phyloP scores from a whole-genome alignment of 768 basidiomycete genomes.

The Boletus sp. region DNA sequence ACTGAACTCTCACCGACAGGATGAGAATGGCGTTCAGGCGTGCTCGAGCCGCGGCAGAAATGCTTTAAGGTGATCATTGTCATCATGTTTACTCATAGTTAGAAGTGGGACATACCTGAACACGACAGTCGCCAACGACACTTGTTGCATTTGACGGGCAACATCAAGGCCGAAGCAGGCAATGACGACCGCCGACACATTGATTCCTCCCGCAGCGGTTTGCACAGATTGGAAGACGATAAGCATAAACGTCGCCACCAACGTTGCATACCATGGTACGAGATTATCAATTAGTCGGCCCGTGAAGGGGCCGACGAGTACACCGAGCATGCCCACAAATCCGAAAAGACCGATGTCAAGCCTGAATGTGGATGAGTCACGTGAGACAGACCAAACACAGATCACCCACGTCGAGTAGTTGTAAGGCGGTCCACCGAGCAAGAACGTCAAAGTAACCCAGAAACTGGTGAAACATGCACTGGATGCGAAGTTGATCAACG shows the following conservation, averaged over 20 bases:
- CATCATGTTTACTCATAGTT: slow-evolving; percentile 1
- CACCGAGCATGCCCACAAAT: slow-evolving; percentile 69
- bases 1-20: slow-evolving; percentile 48
- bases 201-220: slow-evolving; percentile 65
- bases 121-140: slow-evolving; percentile 60
- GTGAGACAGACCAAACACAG: background rate
- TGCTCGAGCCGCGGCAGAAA: slow-evolving; percentile 51
- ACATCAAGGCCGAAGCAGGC: slow-evolving; percentile 70
- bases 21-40: slow-evolving; percentile 77
- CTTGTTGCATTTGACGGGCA: slow-evolving; percentile 72
- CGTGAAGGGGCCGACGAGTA: slow-evolving; percentile 63
- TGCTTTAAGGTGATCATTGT: slow-evolving; percentile 18
- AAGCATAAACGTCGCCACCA: slow-evolving; percentile 50
- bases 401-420: slow-evolving; percentile 62
- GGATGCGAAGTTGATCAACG: slow-evolving; percentile 57
- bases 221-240: slow-evolving; percentile 61
- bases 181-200: slow-evolving; percentile 68
- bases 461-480: slow-evolving; percentile 60
- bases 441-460: slow-evolving; percentile 79
- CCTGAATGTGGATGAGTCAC: slow-evolving; percentile 17
- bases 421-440: slow-evolving; percentile 76
- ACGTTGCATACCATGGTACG: slow-evolving; percentile 75
- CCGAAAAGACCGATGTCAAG: slow-evolving; percentile 73
- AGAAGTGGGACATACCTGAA: slow-evolving; percentile 41
- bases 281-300: slow-evolving; percentile 69